Base-by-base conservation (phyloP, 352 stramenopile genomes). In the Phytophthora meadii region DNA sequence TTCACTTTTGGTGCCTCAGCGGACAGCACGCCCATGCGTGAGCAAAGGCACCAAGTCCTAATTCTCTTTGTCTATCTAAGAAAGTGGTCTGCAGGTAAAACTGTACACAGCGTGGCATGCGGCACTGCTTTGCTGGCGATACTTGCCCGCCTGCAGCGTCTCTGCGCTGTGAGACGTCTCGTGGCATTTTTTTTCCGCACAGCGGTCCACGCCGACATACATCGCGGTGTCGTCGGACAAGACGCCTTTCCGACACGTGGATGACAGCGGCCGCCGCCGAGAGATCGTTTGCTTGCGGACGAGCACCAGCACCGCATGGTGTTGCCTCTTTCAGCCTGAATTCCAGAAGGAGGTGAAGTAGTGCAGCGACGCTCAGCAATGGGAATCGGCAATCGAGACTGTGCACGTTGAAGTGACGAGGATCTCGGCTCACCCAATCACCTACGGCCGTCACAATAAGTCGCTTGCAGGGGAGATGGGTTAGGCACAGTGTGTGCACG, bases 1-100 rank as follows among this genome's bases (percentile, higher is more conserved):
- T 72, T 50, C 51, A 67, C 58, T 58, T 72, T 65, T 58, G 19
- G 19, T 42, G 37, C 15, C 37, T 42, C 30, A 34, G 30, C 30
- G 30, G 19, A 22, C 22, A 22, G 22, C 22, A 22, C 22, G 22
- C 22, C 22, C 22, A 22, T 22, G 22, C 22, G 22, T 22, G 22
- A 22, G 22, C 22, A 22, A 22, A 22, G 22, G 30, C 30, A 36
- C 30, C 30, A 14, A 36, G 9, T 10, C 30, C 4, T 2, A 10
- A 14, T 12, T 36, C 28, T 36, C 30, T 14, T 36, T 14, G 30
- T 36, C 1, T 14, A 14, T 11, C 8, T 4, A 36, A 14, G 30
- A 36, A 36, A 11, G 30, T 10, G 30, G 3, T 10, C 30, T 36
- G 9, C 30, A 4, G 1, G 11, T 36, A 30, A 7, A 30, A 30